phyloP scores from a whole-genome alignment of 2,329 filamentous ascomycete species.

The Aureobasidium vineae region DNA sequence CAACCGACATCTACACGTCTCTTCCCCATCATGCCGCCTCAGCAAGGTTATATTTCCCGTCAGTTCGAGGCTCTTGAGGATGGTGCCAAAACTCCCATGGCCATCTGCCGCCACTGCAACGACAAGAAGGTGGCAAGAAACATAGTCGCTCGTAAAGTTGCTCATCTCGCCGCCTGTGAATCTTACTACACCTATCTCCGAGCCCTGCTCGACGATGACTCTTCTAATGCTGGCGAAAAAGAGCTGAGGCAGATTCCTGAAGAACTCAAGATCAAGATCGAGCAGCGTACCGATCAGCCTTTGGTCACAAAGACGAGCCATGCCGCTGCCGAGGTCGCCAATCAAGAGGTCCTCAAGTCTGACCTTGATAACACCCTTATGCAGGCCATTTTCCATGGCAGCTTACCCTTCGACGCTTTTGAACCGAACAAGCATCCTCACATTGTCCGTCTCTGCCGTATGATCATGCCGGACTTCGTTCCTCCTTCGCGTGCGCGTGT shows the following conservation, averaged over 20 bases:
- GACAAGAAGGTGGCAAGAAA: constrained; percentile 24
- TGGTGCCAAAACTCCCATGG: constrained; percentile 25
- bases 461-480: constrained; percentile 10
- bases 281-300: constrained; percentile 5
- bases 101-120: constrained; percentile 19
- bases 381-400: constrained; percentile 18
- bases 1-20: neutral
- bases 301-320: constrained; percentile 4
- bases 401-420: constrained; percentile 22
- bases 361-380: constrained; percentile 7
- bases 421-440: constrained; percentile 17
- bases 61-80: constrained; percentile 22
- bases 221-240: constrained; percentile 7
- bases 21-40: constrained; percentile 14
- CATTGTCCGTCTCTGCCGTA: constrained; percentile 7
- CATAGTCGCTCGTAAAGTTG: constrained; percentile 18
- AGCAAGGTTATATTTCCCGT: constrained; percentile 20
- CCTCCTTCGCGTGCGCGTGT: constrained; percentile 19
- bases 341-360: neutral
- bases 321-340: constrained; percentile 1
- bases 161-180: constrained; percentile 20
- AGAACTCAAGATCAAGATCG: constrained; percentile 15
- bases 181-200: constrained; percentile 16
- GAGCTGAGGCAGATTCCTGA: constrained; percentile 14
- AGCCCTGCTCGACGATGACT: constrained; percentile 11